Conservation (phyloP, 2,329 filamentous ascomycete genomes). For the Cercospora nicotianae region DNA sequence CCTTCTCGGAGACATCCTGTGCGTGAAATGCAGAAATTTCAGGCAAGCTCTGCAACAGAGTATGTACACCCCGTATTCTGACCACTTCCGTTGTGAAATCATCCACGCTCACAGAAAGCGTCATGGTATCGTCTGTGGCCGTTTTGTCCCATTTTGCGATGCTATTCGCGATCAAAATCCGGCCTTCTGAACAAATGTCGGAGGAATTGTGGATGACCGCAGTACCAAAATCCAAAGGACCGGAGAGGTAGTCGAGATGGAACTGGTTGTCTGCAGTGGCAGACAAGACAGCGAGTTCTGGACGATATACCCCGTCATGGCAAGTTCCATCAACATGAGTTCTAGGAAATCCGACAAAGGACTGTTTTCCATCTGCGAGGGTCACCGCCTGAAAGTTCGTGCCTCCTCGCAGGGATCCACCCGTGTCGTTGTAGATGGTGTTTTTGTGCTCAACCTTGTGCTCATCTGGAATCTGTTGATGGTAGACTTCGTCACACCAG, state of each 20-base stretch:
- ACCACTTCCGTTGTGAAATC: slow-evolving; percentile 1
- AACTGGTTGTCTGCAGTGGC: background rate
- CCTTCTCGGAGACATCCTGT: background rate
- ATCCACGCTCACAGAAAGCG: background rate
- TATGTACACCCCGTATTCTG: background rate
- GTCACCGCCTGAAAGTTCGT: background rate
- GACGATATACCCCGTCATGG: background rate
- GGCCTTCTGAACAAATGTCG: background rate
- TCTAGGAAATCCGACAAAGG: background rate
- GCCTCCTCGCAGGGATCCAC: background rate
- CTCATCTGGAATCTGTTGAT: background rate
- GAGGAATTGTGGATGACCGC: background rate
- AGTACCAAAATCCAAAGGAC: background rate
- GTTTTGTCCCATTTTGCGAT: background rate
- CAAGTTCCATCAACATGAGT: background rate
- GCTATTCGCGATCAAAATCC: background rate
- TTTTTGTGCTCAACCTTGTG: background rate
- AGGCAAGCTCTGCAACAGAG: background rate
- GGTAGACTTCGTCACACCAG: background rate
- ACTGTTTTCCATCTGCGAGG: background rate
- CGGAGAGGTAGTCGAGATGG: background rate
- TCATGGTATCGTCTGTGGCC: background rate
- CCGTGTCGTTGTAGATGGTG: background rate
- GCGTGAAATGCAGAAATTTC: background rate
- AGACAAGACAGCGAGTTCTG: background rate